Base-by-base conservation (phyloP, 169 alveolate species). In the Cryptosporidium ubiquitum region DNA sequence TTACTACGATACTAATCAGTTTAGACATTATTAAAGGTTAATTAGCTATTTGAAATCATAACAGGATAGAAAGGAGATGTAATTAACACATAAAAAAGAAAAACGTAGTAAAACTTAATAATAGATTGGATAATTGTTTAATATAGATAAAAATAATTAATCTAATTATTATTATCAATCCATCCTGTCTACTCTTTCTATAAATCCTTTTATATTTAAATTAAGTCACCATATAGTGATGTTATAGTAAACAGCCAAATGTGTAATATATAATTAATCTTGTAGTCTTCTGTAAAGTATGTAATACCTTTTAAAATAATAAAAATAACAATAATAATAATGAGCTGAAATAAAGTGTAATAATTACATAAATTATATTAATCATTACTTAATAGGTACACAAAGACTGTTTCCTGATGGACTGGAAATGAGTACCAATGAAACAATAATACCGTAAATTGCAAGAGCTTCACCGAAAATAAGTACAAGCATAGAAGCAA, bases 381-480 rank as follows among this genome's bases (percentile, higher is more conserved):
- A 18, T 16, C 14, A 33, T 58, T 79, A 79, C 39, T 79, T 23
- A 44, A 61, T 61, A 58, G 89, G 73, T 26, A 79, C 47, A 31
- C 89, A 79, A 20, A 79, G 68, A 61, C 61, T 64, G 7, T 10
- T 47, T 10, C 55, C 75, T 1, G 61, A 26, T 6, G 79, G 73
- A 64, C 89, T 79, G 47, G 89, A 61, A 79, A 64, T 64, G 12
- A 95, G 84, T 33, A 95, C 95, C 47, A 95, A 85, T 29, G 96
- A 93, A 75, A 95, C 91, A 86, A 95, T 95, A 47, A 95, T 84
- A 20, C 97, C 97, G 74, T 93, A 95, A 37, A 95, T 91, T 16
- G 96, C 97, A 23, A 95, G 75, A 58, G 98, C 98, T 91, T 95
- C 98, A 7, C 97, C 97, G 84, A 95, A 95, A 64, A 95, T 95